Evolutionary conservation across 2,329 filamentous ascomycete species (phyloP), one percentile per base, ranked within the genome.

Genomic region (Volutella citrinella): DNA sequence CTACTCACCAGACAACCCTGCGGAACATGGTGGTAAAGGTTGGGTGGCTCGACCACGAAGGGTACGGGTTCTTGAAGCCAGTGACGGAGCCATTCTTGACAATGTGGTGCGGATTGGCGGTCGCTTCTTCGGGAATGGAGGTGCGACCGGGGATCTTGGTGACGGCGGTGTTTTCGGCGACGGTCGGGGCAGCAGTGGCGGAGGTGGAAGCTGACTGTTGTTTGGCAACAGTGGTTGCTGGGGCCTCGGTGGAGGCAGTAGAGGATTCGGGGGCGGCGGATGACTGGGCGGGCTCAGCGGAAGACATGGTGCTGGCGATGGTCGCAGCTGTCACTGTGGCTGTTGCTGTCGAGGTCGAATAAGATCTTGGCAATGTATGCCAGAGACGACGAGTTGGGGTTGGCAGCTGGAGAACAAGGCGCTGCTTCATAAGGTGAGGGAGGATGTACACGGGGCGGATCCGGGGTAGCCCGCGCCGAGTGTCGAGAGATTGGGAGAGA

Each of bases 51-150:
- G 22, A 54, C 35, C 56, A 70, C 0, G 73, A 77, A n/a, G 69
- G 65, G 32, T 77, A 65, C 0, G 68, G 66, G 41, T 78, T 78
- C 37, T 59, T 59, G 53, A 77, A 78, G 39, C 64, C 63, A 28
- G 63, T 51, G 14, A 64, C 44, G 16, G 40, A 49, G 25, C 70
- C 70, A 25, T 58, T 44, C 31, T 56, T 59, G 38, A 66, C 57
- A 30, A 74, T 52, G 40, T 78, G 71, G 44, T 78, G 72, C 14
- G 69, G 59, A 35, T 69, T 68, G 15, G 57, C 48, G n/a, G 55
- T 46, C 18, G 68, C 69, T 19, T 69, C 65, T 3, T 68, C 60
- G 7, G 69, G 65, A 17, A 62, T 51, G 26, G 56, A 48, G 21
- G 54, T 49, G 15, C 60, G 50, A 23, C 56, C 57, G 5, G 57